Conservation (phyloP, 768 basidiomycete species). For the Tylopilus rubrobrunneus region DNA sequence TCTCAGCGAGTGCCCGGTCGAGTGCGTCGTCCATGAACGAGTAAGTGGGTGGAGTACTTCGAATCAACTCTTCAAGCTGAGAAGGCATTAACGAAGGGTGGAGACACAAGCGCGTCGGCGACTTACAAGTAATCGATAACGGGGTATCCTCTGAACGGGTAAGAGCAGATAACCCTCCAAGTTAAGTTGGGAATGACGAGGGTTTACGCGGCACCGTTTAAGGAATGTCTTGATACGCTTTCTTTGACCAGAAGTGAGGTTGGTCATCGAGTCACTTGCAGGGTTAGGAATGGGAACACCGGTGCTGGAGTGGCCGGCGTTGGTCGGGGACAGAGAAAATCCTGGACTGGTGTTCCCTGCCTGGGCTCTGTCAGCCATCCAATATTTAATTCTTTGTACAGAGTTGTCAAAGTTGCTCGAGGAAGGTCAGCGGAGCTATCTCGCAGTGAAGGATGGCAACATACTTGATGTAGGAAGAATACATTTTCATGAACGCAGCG, state of each 20-base stretch:
- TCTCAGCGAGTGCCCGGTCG: slow-evolving; percentile 81
- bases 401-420: slow-evolving; percentile 91
- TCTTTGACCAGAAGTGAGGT: slow-evolving; percentile 73
- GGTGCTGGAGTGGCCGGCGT: slow-evolving; percentile 55
- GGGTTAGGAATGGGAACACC: slow-evolving; percentile 44
- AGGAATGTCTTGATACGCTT: slow-evolving; percentile 87
- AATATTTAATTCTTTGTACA: slow-evolving; percentile 80
- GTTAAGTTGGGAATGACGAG: slow-evolving; percentile 89
- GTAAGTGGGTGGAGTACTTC: slow-evolving; percentile 77
- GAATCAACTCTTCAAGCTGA: slow-evolving; percentile 77
- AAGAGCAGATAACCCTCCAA: slow-evolving; percentile 91
- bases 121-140: slow-evolving; percentile 89
- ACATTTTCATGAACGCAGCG: slow-evolving; percentile 98
- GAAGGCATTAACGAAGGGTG: background rate
- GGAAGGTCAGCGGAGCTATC: slow-evolving; percentile 9
- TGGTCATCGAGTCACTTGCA: slow-evolving; percentile 42
- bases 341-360: slow-evolving; percentile 37
- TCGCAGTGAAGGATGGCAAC: slow-evolving; percentile 25
- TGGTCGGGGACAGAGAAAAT: slow-evolving; percentile 45
- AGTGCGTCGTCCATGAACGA: slow-evolving; percentile 79
- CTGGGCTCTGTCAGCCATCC: slow-evolving; percentile 60
- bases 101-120: slow-evolving; percentile 1
- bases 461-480: slow-evolving; percentile 96
- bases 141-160: slow-evolving; percentile 94
- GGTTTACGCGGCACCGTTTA: slow-evolving; percentile 85